Percentiles rank a stretch among this genome's conserved stretches.
These are phyloP conservation scores for Hebeloma cylindrosporum DNA, from an alignment of 768 basidiomycete genomes.

Conservation along the genomic window DNA sequence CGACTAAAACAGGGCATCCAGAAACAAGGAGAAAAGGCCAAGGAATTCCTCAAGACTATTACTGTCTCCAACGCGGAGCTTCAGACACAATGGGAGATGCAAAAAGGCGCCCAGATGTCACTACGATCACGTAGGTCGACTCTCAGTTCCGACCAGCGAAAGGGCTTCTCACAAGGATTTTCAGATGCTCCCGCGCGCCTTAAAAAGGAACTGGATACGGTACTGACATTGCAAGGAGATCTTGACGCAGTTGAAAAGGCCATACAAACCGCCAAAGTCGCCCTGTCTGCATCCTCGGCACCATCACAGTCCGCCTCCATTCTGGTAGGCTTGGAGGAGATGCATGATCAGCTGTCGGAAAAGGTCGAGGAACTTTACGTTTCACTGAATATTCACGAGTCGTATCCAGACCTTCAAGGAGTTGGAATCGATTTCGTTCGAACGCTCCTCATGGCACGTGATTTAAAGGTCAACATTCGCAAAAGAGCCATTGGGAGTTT, in stretches of 20 bases:
- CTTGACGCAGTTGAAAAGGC: conserved; percentile 3
- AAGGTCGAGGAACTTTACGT: conserved; percentile 5
- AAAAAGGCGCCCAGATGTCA: conserved; percentile 32
- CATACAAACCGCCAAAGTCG: neutral
- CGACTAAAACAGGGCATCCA: conserved; percentile 17
- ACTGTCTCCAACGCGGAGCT: conserved; percentile 21
- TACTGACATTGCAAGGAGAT: conserved; percentile 4
- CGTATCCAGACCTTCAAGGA: conserved; percentile 1
- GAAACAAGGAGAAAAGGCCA: conserved; percentile 12
- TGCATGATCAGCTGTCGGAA: no score
- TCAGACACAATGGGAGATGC: conserved; percentile 31
- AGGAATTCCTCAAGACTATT: conserved; percentile 18
- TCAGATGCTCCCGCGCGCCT: conserved; percentile 1
- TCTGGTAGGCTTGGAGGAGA: no score
- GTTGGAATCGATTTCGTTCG: conserved; percentile 21
- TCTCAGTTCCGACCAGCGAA: no score
- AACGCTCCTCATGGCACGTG: conserved; percentile 32
- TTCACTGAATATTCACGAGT: conserved; percentile 6
- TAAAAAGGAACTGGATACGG: conserved; percentile 8
- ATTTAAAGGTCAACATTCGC: conserved; percentile 40
- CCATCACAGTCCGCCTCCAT: no score
- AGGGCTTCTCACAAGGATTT: no score
- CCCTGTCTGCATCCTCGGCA: no score
- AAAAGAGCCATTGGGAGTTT: conserved; percentile 34
- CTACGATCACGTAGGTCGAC: no score